These are phyloP conservation scores for Xylariaceae sp. DNA, from an alignment of 2,329 filamentous ascomycete genomes.

Conservation along the genomic window DNA sequence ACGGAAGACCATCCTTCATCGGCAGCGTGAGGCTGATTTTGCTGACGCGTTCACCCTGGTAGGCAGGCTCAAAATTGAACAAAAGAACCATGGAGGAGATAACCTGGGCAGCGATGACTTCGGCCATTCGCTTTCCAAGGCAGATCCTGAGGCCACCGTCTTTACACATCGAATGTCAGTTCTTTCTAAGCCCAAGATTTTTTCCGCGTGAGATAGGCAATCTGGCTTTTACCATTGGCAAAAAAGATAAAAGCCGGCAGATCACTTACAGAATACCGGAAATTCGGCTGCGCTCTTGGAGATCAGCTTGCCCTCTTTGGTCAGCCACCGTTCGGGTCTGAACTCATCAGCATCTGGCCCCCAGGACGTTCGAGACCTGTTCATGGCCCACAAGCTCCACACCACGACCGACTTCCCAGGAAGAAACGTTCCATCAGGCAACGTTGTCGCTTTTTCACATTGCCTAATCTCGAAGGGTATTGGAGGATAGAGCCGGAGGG, in stretches of 20 bases:
- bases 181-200: neutral
- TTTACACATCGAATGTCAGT: constrained; percentile 1
- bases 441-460: constrained; percentile 43
- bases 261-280: constrained; percentile 51
- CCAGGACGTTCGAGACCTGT: constrained; percentile 51
- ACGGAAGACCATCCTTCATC: constrained; percentile 56
- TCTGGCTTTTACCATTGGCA: neutral
- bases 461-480: constrained; percentile 64
- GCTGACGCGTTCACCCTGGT: constrained; percentile 45
- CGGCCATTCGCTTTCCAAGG: constrained; percentile 60
- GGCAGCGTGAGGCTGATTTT: constrained; percentile 58
- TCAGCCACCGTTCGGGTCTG: constrained; percentile 52
- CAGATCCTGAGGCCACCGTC: constrained; percentile 53
- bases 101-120: constrained; percentile 52
- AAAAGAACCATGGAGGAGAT: constrained; percentile 43
- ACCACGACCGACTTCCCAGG: constrained; percentile 50
- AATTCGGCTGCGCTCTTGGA: constrained; percentile 49
- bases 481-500: constrained; percentile 56
- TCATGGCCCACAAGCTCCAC: constrained; percentile 62
- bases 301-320: constrained; percentile 36
- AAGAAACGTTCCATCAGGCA: constrained; percentile 57
- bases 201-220: neutral
- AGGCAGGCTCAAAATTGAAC: constrained; percentile 47
- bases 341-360: constrained; percentile 52
- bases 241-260: neutral